Evolutionary conservation across 352 stramenopile species (phyloP), one percentile per base, ranked within the genome.

Genomic region (Porosira glacialis): DNA sequence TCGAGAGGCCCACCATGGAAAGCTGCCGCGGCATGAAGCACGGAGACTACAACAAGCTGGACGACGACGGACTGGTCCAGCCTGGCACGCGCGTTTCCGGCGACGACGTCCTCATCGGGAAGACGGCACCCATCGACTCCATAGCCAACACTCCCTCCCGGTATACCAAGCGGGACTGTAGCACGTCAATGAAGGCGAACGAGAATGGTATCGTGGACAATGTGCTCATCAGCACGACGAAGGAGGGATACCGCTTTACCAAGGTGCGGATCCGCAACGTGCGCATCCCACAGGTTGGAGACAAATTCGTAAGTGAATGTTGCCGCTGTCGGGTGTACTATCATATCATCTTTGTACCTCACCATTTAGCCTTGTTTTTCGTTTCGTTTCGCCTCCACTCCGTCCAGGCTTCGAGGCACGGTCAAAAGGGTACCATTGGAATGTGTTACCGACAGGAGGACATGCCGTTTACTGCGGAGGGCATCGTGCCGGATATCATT

Each of bases 361-460:
- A n/a, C n/a, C n/a, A n/a, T n/a, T n/a, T n/a, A n/a, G n/a, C n/a
- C n/a, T n/a, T n/a, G n/a, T n/a, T n/a, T n/a, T n/a, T n/a, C n/a
- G n/a, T n/a, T n/a, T n/a, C n/a, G n/a, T n/a, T n/a, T n/a, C n/a
- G n/a, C n/a, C n/a, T n/a, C n/a, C n/a, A n/a, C n/a, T n/a, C n/a
- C n/a, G n/a, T n/a, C n/a, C n/a, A n/a, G n/a, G 94, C 89, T 38
- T 93, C 79, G 38, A 81, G 92, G 43, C 93, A 97, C 73, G 94
- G 93, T 24, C 94, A 97, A 83, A 97, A 97, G 81, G 93, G 94
- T 69, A 99, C 95, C 31, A 98, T 99, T 78, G 96, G 96, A 68
- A 99, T 99, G 95, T 98, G 95, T 22, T 99, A 98, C 77, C 92
- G 93, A 26, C 95, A 99, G 77, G 95, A 99, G 79, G 97, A 99